These are phyloP conservation scores for Hyaloperonospora brassicae DNA, from an alignment of 352 stramenopile species.

Conservation along the genomic window DNA sequence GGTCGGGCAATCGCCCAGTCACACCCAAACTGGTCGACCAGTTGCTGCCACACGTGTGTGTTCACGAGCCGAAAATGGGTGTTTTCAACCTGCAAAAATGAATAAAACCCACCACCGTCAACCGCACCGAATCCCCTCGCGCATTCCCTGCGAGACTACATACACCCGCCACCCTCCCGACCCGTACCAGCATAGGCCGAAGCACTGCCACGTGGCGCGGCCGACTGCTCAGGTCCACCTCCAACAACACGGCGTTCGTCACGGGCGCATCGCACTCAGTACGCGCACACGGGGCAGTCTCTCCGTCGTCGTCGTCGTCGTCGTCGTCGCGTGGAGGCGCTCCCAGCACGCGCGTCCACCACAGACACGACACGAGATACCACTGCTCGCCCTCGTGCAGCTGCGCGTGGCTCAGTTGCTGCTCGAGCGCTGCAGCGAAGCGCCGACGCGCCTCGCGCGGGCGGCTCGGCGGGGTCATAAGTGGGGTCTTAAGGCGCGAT, in stretches of 20 bases:
- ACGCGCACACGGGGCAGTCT: conserved; percentile 2
- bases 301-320: conserved; percentile 29
- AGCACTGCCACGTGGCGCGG: conserved; percentile 45
- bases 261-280: conserved; percentile 16
- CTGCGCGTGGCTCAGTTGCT: conserved; percentile 26
- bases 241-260: conserved; percentile 44
- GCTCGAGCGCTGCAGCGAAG: conserved; percentile 21
- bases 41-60: conserved; percentile 56
- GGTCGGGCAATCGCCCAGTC: conserved; percentile 66
- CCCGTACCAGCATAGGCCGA: conserved; percentile 41
- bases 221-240: conserved; percentile 36
- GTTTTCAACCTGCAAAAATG: conserved; percentile 38
- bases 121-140: conserved; percentile 3
- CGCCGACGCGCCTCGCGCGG: conserved; percentile 1
- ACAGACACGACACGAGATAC: conserved; percentile 47
- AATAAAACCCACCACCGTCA: background rate
- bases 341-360: conserved; percentile 44
- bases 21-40: conserved; percentile 51
- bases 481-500: too few relatives aligned
- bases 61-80: conserved; percentile 62
- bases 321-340: conserved; percentile 6
- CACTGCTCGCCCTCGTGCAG: conserved; percentile 47
- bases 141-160: conserved; percentile 1
- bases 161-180: conserved; percentile 2
- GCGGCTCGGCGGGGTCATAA: background rate